Conservation (phyloP, 306 rosid species). For the Quercus robur region DNA sequence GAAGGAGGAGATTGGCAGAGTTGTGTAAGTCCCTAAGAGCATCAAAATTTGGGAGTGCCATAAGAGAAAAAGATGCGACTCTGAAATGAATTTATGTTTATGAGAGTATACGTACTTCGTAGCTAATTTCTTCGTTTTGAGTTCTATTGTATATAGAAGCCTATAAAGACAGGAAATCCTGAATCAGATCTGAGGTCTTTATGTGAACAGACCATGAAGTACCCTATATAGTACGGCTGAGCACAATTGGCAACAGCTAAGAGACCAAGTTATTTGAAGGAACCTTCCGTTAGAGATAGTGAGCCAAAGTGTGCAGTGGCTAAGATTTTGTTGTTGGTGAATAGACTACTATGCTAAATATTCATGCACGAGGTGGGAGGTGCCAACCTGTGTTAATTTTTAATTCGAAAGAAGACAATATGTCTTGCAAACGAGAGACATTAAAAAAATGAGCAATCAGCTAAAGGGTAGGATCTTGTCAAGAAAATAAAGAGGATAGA, state of each 20-base stretch:
- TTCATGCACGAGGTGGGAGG: conserved; percentile 14
- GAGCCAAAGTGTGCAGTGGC: neutral
- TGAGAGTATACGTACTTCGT: neutral
- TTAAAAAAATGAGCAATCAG: neutral
- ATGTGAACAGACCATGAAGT: conserved; percentile 33
- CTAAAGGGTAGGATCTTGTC: no score
- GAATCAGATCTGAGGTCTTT: conserved; percentile 36
- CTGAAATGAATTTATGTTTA: neutral
- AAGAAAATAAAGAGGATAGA: neutral
- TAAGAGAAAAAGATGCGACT: neutral
- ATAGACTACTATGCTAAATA: neutral
- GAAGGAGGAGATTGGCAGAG: conserved; percentile 53
- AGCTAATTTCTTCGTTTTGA: neutral
- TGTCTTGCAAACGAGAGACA: neutral
- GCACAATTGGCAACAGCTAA: conserved; percentile 38
- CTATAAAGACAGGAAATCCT: neutral
- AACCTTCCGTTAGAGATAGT: conserved; percentile 18
- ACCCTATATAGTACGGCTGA: conserved; percentile 33
- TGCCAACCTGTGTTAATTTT: conserved; percentile 11
- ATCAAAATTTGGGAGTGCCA: conserved; percentile 51
- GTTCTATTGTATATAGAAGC: conserved; percentile 3
- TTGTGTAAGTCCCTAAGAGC: conserved; percentile 52
- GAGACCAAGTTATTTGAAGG: conserved; percentile 36
- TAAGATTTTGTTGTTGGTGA: neutral
- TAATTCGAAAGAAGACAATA: conserved; percentile 4